Base-by-base conservation (phyloP, 345 rosid genomes). In the Pistacia vera region DNA sequence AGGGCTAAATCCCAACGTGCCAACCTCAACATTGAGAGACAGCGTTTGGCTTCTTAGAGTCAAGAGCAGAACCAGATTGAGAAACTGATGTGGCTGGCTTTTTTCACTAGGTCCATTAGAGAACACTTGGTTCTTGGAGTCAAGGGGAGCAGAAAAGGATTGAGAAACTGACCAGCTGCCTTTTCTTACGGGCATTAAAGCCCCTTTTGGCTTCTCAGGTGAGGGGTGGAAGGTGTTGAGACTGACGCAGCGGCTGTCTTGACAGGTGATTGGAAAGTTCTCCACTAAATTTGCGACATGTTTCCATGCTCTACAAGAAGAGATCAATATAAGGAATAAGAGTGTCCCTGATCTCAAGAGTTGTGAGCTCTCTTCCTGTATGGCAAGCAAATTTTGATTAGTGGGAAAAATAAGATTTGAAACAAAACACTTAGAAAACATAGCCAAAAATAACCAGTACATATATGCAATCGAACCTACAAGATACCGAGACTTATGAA, bases 1-100 rank as follows among this genome's bases (percentile, higher is more conserved):
- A 36, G 83, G 85, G 9, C 79, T 41, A 86, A 86, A 30, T 79
- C 59, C 89, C 89, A 72, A 77, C 57, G 14, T 75, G 51, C 75
- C 83, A n/a, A 33, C 68, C 81, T 81, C 82, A 11, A 78, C 18
- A 82, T 81, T 78, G 77, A 60, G 63, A 60, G 35, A 60, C 35
- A 3, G 38, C 84, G 63, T 78, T 83, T 35, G 73, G 75, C 77
- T 83, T 81, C 81, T 81, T 77, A 18, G 76, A 64, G 51, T 79
- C 44, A 2, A 72, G 57, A 81, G 36, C 59, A 14, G 8, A 13
- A 54, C 4, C 4, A 14, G 57, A 18, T 16, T 16, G 20, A 54
- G 57, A 54, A 54, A 63, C 64, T 22, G 81, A 72, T 2, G 56
- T 46, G 30, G 55, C 56, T 52, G 75, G 77, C 63, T 78, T 70